Base-by-base conservation (phyloP, 192 early-diverging fungal genomes). In the Umbelopsis sp. region DNA sequence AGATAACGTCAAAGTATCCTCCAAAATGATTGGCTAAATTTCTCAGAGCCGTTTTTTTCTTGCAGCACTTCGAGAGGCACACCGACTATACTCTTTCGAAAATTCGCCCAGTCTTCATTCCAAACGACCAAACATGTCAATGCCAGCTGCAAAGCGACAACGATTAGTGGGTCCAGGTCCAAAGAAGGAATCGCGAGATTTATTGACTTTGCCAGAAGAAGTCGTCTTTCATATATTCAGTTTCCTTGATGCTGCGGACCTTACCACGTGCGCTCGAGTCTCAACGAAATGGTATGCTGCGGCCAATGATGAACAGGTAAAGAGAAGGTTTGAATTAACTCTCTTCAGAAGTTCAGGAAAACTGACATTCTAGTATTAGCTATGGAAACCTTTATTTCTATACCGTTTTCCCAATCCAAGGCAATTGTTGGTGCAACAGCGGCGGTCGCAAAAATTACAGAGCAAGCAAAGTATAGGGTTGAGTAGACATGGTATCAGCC, bases 331-430 rank as follows among this genome's bases (percentile, higher is more conserved):
- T 16, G 16, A 34, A 0, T 34, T 8, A 29, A 11, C 38, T 41
- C 38, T 11, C n/a, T 11, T 41, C 38, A 5, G 38, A 5, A 41
- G 38, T 41, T 11, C 38, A 41, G 7, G 1, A 41, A 4, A 41
- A 11, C 38, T 41, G 8, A 41, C 38, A 41, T 11, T 24, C 51
- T 12, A 24, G 22, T 22, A 41, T 66, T 31, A 84, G 82, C 75
- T 86, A 21, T 86, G 85, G 85, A 86, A 83, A 47, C 65, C 65
- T 12, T 69, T 86, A 8, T 86, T 77, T 72, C 45, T 82, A 47
- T 47, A 34, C 12, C 73, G 83, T 2, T 86, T 85, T 31, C 66
- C 66, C 7, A 69, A 71, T 59, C 78, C 77, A 14, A 62, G 56
- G 31, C 56, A 62, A 62, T 4, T 62, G 12, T 14, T 62, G 3